A percentile compares a stretch with the other conserved stretches of the same genome.
Evolutionary conservation across 345 rosid genomes (phyloP).

Genomic region (Bruguiera sexangula): DNA sequence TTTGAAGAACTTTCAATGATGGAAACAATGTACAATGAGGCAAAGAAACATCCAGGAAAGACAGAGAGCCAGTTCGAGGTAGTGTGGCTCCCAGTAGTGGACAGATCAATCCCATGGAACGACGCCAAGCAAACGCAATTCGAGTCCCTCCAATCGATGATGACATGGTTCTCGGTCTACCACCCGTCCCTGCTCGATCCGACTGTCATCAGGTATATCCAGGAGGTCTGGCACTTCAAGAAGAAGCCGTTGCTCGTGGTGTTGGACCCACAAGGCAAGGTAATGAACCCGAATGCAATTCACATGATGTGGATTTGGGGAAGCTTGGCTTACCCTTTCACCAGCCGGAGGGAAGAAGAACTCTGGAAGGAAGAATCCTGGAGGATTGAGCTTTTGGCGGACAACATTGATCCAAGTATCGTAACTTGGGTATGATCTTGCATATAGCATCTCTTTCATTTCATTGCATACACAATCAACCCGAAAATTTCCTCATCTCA

Average conservation of each 20-base stretch:
- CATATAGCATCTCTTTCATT: background rate
- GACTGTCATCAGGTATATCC: slow-evolving; percentile 50
- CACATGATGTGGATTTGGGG: slow-evolving; percentile 92
- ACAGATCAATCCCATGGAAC: slow-evolving; percentile 38
- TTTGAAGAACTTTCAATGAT: slow-evolving; percentile 52
- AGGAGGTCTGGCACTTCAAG: slow-evolving; percentile 61
- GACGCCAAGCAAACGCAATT: slow-evolving; percentile 45
- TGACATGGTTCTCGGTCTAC: slow-evolving; percentile 73
- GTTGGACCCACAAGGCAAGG: slow-evolving; percentile 75
- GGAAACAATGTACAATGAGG: slow-evolving; percentile 48
- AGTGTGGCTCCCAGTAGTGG: slow-evolving; percentile 74
- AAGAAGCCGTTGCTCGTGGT: slow-evolving; percentile 69
- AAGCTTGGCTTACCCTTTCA: slow-evolving; percentile 67
- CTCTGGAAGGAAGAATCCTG: slow-evolving; percentile 64
- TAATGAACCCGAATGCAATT: slow-evolving; percentile 64
- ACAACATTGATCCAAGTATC: slow-evolving; percentile 43
- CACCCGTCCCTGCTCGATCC: slow-evolving; percentile 52
- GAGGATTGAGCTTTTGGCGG: slow-evolving; percentile 56
- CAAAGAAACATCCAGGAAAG: slow-evolving; percentile 36
- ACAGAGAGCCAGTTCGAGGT: slow-evolving; percentile 59
- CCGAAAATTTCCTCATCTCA: too few relatives aligned
- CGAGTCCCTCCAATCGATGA: slow-evolving; percentile 42
- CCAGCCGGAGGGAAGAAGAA: slow-evolving; percentile 46
- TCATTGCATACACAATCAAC: background rate
- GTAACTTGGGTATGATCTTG: slow-evolving; percentile 39